phyloP scores from a whole-genome alignment of 805 yeast species.

The Aciculoconidium aculeatum region DNA sequence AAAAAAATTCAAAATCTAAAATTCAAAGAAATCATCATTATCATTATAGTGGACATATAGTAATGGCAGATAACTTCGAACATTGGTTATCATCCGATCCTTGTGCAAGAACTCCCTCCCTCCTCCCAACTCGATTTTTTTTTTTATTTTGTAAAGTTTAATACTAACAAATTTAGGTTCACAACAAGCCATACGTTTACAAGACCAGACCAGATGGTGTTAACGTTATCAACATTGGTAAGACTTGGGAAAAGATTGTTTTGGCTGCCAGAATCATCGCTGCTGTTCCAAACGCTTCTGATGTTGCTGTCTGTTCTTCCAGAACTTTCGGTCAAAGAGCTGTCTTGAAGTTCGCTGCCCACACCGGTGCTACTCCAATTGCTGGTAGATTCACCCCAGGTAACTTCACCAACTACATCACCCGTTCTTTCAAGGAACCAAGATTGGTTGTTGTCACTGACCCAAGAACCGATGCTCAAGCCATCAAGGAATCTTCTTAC shows the following conservation, averaged over 20 bases:
- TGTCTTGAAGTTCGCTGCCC: conserved; percentile 98
- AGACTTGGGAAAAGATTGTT: conserved; percentile 99
- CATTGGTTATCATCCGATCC: too few relatives aligned
- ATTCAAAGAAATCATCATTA: too few relatives aligned
- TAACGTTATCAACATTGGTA: conserved; percentile 95
- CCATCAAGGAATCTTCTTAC: conserved; percentile 99
- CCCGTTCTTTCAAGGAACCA: conserved; percentile 99
- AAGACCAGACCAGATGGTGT: conserved; percentile 99
- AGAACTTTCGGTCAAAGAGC: conserved; percentile 99
- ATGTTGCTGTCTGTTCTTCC: conserved; percentile 97
- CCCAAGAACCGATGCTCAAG: conserved; percentile 99
- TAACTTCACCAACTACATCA: conserved; percentile 99
- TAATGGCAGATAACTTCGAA: too few relatives aligned
- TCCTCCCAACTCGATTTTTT: background rate
- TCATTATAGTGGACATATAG: too few relatives aligned
- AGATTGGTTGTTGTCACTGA: conserved; percentile 98
- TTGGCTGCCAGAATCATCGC: conserved; percentile 99
- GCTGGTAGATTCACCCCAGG: conserved; percentile 99
- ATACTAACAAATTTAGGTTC: conserved; percentile 50
- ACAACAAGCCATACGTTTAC: conserved; percentile 95
- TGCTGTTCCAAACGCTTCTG: conserved; percentile 97
- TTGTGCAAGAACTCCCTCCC: too few relatives aligned
- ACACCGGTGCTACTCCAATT: conserved; percentile 99
- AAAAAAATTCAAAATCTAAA: background rate
- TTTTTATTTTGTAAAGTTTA: background rate